Evolutionary conservation across 169 alveolate species (phyloP), one percentile per base, ranked within the genome.

Genomic region (Babesia sp.): DNA sequence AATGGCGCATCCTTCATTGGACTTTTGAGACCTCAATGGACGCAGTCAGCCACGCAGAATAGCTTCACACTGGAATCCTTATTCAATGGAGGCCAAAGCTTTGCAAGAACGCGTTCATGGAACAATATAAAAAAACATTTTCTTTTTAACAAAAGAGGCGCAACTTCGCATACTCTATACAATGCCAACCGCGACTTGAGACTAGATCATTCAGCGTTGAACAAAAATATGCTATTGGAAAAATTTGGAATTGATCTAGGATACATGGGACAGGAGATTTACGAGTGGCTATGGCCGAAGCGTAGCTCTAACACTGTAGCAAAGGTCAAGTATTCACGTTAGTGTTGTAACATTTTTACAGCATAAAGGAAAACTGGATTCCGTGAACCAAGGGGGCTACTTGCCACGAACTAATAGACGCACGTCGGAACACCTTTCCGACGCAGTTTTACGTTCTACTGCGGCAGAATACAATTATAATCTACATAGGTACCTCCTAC

Each of bases 281-380:
- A 70, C 71, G 78, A 79, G 16, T 79, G 87, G 87, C 63, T 79
- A 0, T 79, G 87, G 87, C 87, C 87, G 8, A 50, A 45, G 55
- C 34, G 24, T 7, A 64, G 29, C 24, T 34, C 53, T 4, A 26
- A 31, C 8, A 31, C 50, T 41, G 33, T 1, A 59, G 70, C 33
- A 48, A 37, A 77, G 87, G 68, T 18, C 4, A 70, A 9, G 7
- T 6, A 45, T 9, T 26, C 8, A 14, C 12, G 39, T 16, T 20
- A 45, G 9, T 24, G 20, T n/a, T 14, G 5, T 12, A n/a, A 46
- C n/a, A 26, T 0, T 3, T 24, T 1, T 64, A 20, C 34, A 63
- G 73, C n/a, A 37, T 34, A 24, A 24, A 4, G 2, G 1, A 1
- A 63, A 28, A 31, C 28, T 3, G 36, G 33, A 45, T 22, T 63